Evolutionary conservation across 2,329 filamentous ascomycete genomes (phyloP).

Genomic region (Penicillium griseofulvum): DNA sequence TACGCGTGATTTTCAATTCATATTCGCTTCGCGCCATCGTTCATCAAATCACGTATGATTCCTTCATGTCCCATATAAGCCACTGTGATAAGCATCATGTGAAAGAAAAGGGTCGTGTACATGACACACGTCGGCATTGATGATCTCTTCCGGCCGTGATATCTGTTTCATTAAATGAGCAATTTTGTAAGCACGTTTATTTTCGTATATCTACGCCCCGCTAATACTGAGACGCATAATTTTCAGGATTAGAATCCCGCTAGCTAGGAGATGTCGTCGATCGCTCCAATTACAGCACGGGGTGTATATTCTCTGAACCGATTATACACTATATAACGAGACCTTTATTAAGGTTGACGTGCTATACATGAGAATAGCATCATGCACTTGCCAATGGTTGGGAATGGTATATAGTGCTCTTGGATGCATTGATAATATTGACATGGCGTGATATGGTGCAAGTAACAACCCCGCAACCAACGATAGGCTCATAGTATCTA

Average conservation of each 20-base stretch:
- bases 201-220: not conserved
- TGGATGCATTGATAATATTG: not conserved
- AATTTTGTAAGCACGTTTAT: not conserved
- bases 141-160: not conserved
- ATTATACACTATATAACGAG: not conserved
- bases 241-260: not conserved
- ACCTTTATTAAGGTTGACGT: not conserved
- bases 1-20: not conserved
- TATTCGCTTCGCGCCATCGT: not conserved
- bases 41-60: not conserved
- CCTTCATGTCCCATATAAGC: not conserved
- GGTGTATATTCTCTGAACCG: not conserved
- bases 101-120: not conserved
- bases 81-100: not conserved
- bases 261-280: not conserved
- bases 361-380: not conserved
- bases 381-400: not conserved
- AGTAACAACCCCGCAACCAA: not conserved
- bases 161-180: not conserved
- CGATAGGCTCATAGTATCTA: no score
- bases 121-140: not conserved
- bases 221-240: not conserved
- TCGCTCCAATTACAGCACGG: not conserved
- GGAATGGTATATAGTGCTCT: not conserved
- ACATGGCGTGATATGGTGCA: not conserved